Evolutionary conservation across 2,329 filamentous ascomycete species (phyloP), one percentile per base, ranked within the genome.

Genomic region (Cadophora sp.): DNA sequence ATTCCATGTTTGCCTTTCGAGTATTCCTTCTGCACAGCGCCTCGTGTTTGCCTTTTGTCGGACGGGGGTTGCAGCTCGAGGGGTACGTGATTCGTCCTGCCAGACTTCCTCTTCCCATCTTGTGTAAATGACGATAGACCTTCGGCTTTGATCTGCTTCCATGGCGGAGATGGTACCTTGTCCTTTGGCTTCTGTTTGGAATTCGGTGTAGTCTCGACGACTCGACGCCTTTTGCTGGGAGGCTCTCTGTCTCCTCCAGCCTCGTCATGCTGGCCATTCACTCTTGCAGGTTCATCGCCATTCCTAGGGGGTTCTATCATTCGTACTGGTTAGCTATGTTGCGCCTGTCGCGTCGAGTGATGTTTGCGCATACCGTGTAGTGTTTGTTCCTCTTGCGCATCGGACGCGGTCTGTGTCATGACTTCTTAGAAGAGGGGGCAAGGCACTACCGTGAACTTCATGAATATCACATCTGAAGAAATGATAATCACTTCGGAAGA

Each of bases 121-220:
- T 86, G 87, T 56, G 91, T 87, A 78, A 97, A 94, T 0, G 92
- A 91, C 3, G 95, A 96, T 26, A 96, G 96, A 0, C 96, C 96
- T 31, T 97, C 92, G 50, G 92, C 93, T 68, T 87, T 87, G 71
- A 92, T 87, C 76, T 89, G 92, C 83, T 96, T 98, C 96, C 96
- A 99, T 26, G 96, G 96, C 72, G 96, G 96, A 71, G 95, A 98
- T 69, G 86, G 84, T 64, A 83, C 81, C 81, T 90, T 83, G 76
- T 79, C 50, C 51, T 64, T 64, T 14, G 53, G 37, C n/a, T 31
- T 58, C 40, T 46, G 76, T 69, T 83, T 79, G 70, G 83, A 78
- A 68, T 80, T 71, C 65, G 83, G 82, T 27, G 81, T 85, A 70
- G 78, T 77, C 11, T 85, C 82, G 70, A 81, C 83, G 34, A 87